Base-by-base conservation (phyloP, 192 early-diverging fungal species). In the Oehlia diaphana region DNA sequence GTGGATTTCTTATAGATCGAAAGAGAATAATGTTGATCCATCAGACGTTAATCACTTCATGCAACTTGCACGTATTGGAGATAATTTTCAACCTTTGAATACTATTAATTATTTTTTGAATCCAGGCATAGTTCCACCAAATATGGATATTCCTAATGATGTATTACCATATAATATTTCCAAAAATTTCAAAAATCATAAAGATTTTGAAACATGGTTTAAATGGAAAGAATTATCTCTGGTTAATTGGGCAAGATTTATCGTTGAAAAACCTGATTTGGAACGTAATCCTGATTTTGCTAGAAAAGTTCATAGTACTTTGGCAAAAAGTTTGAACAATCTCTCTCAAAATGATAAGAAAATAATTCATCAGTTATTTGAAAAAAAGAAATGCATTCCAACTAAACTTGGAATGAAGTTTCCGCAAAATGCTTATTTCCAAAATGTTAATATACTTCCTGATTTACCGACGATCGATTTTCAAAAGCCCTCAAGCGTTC, bases 401-500 rank as follows among this genome's bases (percentile, higher is more conserved):
- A 95, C 96, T 13, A 87, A 88, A 68, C 79, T 83, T n/a, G 94
- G 96, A 4, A 84, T 95, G 79, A 87, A 90, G 58, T 5, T 85
- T 0, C 94, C 95, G 0, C 72, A 58, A 6, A 92, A 95, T 13
- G 84, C 92, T 0, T 97, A 97, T 79, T 95, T 96, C 82, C 83
- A 82, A 26, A 91, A 84, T 14, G 96, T 95, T 1, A 94, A 91
- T 9, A 79, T 97, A 2, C 96, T 97, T 85, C 91, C 89, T 23
- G 95, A 96, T 82, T 82, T 97, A 21, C 95, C 96, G 2, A 88
- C 92, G 2, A 87, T 95, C 33, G 50, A 84, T 9, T 89, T 95
- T 33, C 82, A 86, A 21, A 65, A 88, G 23, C 7, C n/a, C 0
- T 44, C 9, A 47, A 6, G 58, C 13, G 76, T 93, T 3, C 67